Percentiles rank a stretch among this genome's conserved stretches.
Evolutionary conservation across 345 rosid species (phyloP).

Genomic region (Populus davidiana): DNA sequence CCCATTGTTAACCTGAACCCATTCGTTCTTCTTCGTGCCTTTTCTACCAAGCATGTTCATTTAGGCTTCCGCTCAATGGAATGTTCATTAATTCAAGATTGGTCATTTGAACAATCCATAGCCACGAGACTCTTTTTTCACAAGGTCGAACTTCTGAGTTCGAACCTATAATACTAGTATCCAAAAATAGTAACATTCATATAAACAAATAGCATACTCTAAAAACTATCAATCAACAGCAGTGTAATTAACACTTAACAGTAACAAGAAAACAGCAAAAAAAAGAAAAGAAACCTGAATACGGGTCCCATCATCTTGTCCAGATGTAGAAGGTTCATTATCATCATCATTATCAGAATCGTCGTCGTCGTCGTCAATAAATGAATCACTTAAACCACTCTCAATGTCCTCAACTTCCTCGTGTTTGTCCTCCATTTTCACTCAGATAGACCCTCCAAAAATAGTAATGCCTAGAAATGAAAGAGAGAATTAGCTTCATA

Average conservation of each 20-base stretch:
- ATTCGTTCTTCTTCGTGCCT: neutral
- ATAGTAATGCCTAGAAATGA: neutral
- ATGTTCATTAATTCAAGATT: neutral
- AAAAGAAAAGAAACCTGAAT: conserved; percentile 42
- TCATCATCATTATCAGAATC: conserved; percentile 15
- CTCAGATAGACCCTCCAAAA: neutral
- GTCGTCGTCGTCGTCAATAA: conserved; percentile 40
- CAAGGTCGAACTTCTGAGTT: neutral
- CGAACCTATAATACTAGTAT: neutral
- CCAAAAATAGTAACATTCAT: neutral
- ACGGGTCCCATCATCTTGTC: conserved; percentile 51
- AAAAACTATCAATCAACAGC: neutral
- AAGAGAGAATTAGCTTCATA: neutral
- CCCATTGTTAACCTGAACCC: neutral
- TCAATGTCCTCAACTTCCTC: conserved; percentile 42
- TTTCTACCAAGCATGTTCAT: neutral
- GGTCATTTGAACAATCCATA: neutral
- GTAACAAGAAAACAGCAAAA: neutral
- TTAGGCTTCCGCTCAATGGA: neutral
- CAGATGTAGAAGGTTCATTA: conserved; percentile 46
- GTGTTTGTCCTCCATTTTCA: conserved; percentile 43
- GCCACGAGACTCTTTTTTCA: neutral
- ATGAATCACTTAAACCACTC: conserved; percentile 53
- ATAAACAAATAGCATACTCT: neutral
- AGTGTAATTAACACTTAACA: neutral